Evolutionary conservation across 148 eudicot species (phyloP), one percentile per base, ranked within the genome.

Genomic region (Bassia scoparia): DNA sequence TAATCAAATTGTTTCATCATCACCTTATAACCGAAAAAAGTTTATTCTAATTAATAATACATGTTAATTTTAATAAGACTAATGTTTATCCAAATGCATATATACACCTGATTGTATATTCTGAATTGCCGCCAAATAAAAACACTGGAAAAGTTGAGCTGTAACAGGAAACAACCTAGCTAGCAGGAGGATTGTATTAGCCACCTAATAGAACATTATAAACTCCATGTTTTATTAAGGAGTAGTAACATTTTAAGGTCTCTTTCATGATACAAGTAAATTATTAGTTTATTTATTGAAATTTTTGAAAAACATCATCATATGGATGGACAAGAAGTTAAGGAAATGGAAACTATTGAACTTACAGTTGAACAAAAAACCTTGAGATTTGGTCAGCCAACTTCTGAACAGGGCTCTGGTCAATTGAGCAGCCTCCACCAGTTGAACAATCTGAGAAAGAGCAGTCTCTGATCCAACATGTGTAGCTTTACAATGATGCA

Each of bases 381-480:
- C 84, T 89, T 18, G 99, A 91, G 64, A 95, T 92, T 76, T 83
- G 91, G 69, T 95, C 99, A 69, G 99, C 99, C 84, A 95, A 82
- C 80, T 91, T 91, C 87, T 95, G 99, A 61, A 95, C 96, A 38
- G 99, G 69, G 99, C 99, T 81, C 89, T 91, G 69, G 99, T 93
- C 70, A 95, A 89, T 84, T 95, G 99, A 52, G 99, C 99, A 76
- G 91, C 92, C 84, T 95, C 99, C 55, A 95, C 99, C 73, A 95
- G 82, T 78, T 92, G 93, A 80, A 95, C 99, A 71, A 95, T 95
- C 80, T 91, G 99, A 61, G 99, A 95, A 78, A 95, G 96, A 59
- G 96, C 89, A 41, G 97, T 95, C 78, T 91, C 97, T 70, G 96
- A 88, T 60, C 99, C 99, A 76, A 95, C 90, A 84, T 87, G 97